Evolutionary conservation across 176 grass and related monocot genomes (phyloP), one percentile per base, ranked within the genome.

Genomic region (Carex cristatella): DNA sequence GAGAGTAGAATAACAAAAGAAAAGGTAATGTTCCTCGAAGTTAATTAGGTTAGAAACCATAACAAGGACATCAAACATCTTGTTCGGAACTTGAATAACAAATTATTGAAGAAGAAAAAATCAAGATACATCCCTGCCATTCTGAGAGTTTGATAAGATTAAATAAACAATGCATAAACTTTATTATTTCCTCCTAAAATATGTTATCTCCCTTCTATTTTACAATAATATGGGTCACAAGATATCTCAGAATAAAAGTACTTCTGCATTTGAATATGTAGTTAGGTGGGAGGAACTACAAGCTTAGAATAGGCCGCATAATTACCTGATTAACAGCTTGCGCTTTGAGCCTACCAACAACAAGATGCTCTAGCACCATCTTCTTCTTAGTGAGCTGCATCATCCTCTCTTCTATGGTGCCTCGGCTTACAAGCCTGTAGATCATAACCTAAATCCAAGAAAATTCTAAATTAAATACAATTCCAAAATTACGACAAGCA

Each of bases 331-430:
- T 98, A 62, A 99, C 93, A 73, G 88, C 86, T 87, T 99, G 94
- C 12, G 97, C 86, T 37, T 91, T 99, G 73, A 96, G 93, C 84
- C 88, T 83, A 56, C 97, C 97, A 86, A 99, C 93, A 90, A 99
- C 91, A 84, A 99, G 90, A 90, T 99, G 93, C 79, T 99, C 97
- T 79, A 99, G 79, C 78, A 99, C 84, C 91, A 96, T 99, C 86
- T 99, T 99, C 86, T 99, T 99, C 86, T 96, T 96, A 51, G 97
- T 96, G 86, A 99, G 90, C 55, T 99, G 93, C 97, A 99, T 99
- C 97, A 99, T 99, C 66, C 97, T 85, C 85, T 99, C 97, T 91
- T 99, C 97, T 69, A 99, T 99, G 72, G 97, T 99, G 82, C 93
- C 97, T 68, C 97, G 89, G 86, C 91, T 99, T 77, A 99, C 91